Percentiles rank a stretch among this genome's conserved stretches.
phyloP scores from a whole-genome alignment of 2,329 filamentous ascomycete species.

The Coniochaeta hoffmannii region DNA sequence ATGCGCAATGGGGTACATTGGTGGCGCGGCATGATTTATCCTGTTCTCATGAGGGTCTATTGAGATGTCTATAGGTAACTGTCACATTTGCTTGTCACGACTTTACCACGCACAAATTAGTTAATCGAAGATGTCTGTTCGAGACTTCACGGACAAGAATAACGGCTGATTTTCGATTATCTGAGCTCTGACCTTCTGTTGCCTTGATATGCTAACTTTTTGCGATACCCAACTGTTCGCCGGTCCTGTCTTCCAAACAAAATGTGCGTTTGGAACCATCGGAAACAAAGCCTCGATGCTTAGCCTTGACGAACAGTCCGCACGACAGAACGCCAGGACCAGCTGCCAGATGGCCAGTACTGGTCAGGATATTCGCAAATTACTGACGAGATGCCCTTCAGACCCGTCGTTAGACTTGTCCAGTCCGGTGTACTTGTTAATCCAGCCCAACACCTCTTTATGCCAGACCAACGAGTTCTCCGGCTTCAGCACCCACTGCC shows the following conservation, averaged over 20 bases:
- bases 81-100: no score
- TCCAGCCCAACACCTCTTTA: slow-evolving; percentile 73
- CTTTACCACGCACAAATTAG: no score
- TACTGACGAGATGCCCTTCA: background rate
- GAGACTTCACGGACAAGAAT: background rate
- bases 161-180: background rate
- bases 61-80: no score
- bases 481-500: slow-evolving; percentile 75
- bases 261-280: background rate
- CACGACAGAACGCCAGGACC: background rate
- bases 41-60: no score
- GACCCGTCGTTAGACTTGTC: slow-evolving; percentile 3
- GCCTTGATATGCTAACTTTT: background rate
- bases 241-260: background rate
- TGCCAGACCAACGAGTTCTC: slow-evolving; percentile 94
- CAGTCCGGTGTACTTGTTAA: slow-evolving; percentile 53
- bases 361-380: background rate
- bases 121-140: no score
- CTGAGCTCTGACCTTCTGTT: background rate
- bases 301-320: background rate
- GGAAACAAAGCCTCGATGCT: background rate
- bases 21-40: no score
- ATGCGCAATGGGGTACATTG: no score
- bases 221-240: background rate
- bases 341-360: background rate